phyloP scores from a whole-genome alignment of 306 rosid species.

The Sophora flavescens region DNA sequence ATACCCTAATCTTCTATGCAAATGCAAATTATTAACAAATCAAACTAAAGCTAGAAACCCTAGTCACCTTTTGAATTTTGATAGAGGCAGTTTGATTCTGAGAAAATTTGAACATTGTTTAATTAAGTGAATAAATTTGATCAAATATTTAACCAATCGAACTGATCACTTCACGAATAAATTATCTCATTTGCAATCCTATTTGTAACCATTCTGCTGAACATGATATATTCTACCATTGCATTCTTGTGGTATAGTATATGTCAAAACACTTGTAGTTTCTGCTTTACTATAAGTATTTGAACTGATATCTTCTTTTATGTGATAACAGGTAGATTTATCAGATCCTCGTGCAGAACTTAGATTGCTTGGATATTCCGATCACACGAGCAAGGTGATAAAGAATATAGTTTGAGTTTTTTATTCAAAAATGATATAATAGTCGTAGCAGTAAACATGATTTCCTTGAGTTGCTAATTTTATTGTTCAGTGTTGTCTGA shows the following conservation, averaged over 20 bases:
- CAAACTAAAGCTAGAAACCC: not conserved
- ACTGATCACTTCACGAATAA: not conserved
- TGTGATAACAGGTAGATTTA: conserved; percentile 79
- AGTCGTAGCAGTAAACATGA: no score
- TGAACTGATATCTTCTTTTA: not conserved
- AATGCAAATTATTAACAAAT: not conserved
- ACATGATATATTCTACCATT: not conserved
- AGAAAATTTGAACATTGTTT: not conserved
- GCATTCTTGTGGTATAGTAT: no score
- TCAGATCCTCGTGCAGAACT: conserved; percentile 84
- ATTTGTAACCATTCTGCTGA: not conserved
- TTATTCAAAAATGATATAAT: not conserved
- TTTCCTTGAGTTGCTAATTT: no score
- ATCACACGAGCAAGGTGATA: conserved; percentile 90
- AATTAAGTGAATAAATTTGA: no score
- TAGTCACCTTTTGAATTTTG: not conserved
- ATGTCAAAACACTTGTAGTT: no score
- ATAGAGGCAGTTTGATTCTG: not conserved
- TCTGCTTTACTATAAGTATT: not conserved
- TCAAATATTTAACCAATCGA: no score
- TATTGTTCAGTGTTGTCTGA: no score
- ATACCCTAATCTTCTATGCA: not conserved
- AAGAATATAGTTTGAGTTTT: not conserved
- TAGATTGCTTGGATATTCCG: conserved; percentile 87
- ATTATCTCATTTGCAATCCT: not conserved